Evolutionary conservation across 2,329 filamentous ascomycete genomes (phyloP), one percentile per base, ranked within the genome.

Genomic region (Coleophoma crateriformis): DNA sequence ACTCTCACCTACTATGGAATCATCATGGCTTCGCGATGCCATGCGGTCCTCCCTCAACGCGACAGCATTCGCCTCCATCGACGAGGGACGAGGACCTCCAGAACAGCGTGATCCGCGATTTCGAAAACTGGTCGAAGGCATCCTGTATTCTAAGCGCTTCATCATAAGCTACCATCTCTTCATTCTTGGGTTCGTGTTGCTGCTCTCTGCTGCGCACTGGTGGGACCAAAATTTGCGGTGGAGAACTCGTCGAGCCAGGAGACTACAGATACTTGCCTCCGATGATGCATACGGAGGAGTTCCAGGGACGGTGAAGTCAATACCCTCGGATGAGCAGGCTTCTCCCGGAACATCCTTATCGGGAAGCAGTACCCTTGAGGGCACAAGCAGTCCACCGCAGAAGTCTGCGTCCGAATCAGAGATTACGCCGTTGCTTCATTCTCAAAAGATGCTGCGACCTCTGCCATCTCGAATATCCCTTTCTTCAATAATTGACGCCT

Each of bases 131-230:
- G 42, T 55, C 12, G 54, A 61, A 38, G 57, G 56, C 7, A 42
- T 61, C 12, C 7, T 53, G 7, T 61, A 44, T 45, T 57, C 57
- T 4, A 51, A 56, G 39, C 50, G 45, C 42, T 55, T 62, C 34
- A 51, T 61, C 19, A 45, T 56, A 44, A 61, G 60, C 27, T 63
- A 63, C 49, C 54, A 59, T 43, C 10, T 62, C 8, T 40, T 61
- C 19, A 50, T 62, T 38, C 17, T 61, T 12, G 53, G 49, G 6
- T 47, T 58, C 35, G 41, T 62, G 4, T 15, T 49, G 8, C 10
- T 57, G 8, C 20, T 64, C 4, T 53, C 61, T 13, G 47, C 42
- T 3, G 20, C 53, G 34, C 51, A 63, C 47, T 64, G 60, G 62
- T 44, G 43, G 8, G 20, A 35, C 32, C 55, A 56, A 20, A 13